A percentile compares a stretch with the other conserved stretches of the same genome.
phyloP scores from a whole-genome alignment of 768 basidiomycete genomes.

The Hygrocybe coccinea region DNA sequence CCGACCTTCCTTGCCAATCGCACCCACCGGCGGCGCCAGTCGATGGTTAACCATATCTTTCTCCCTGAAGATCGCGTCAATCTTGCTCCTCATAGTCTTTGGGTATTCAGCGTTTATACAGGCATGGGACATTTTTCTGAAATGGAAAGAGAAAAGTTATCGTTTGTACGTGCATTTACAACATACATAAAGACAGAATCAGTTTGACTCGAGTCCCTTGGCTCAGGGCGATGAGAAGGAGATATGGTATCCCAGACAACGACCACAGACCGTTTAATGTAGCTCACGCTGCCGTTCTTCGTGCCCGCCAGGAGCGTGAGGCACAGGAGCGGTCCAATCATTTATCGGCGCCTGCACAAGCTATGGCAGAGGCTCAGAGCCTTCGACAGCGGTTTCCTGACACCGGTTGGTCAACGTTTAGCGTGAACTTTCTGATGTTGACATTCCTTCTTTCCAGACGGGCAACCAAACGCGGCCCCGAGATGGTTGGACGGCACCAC shows the following conservation, averaged over 20 bases:
- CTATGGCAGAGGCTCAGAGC: conserved; percentile 32
- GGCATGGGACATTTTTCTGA: conserved; percentile 44
- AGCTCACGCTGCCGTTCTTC: conserved; percentile 71
- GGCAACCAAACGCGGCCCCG: not conserved
- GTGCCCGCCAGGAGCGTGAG: conserved; percentile 46
- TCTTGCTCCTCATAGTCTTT: conserved; percentile 34
- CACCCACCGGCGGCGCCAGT: conserved; percentile 26
- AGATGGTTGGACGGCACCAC: not conserved
- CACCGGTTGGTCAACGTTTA: conserved; percentile 11
- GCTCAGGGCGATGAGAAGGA: conserved; percentile 61
- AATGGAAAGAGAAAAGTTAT: conserved; percentile 60
- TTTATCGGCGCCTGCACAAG: conserved; percentile 33
- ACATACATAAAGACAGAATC: conserved; percentile 7
- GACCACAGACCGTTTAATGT: conserved; percentile 83
- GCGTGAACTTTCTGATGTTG: not conserved
- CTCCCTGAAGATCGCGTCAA: conserved; percentile 34
- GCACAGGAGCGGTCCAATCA: conserved; percentile 31
- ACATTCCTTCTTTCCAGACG: not conserved
- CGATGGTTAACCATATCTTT: conserved; percentile 38
- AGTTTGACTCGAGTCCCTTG: conserved; percentile 16
- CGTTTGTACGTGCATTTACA: conserved; percentile 48
- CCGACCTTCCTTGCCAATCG: conserved; percentile 41
- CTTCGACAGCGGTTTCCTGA: conserved; percentile 43
- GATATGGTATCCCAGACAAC: conserved; percentile 78
- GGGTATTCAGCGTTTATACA: conserved; percentile 35